Percentiles rank a stretch among this genome's conserved stretches.
phyloP scores from a whole-genome alignment of 192 early-diverging fungal species.

The Piromyces finnis region DNA sequence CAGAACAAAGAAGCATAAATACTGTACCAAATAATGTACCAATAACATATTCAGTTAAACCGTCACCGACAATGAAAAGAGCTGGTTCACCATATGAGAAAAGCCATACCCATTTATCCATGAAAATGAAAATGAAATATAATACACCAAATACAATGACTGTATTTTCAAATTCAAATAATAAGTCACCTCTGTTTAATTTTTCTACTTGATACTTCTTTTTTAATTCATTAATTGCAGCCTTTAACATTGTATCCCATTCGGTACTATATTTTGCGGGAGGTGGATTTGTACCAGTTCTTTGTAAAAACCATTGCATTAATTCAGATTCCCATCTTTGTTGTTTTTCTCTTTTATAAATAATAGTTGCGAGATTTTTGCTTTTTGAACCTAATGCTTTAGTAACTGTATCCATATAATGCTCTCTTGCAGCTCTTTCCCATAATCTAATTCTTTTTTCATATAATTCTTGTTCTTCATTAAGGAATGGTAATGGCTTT shows the following conservation, averaged over 20 bases:
- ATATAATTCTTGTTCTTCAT: not conserved
- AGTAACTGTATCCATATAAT: slow-evolving; percentile 3
- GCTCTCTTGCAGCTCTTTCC: slow-evolving; percentile 16
- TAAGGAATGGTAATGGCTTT: not conserved
- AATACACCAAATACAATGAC: slow-evolving; percentile 19
- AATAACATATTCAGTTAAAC: slow-evolving; percentile 3
- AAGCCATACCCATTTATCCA: slow-evolving; percentile 16
- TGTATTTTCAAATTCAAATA: slow-evolving; percentile 17
- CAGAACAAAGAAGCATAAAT: slow-evolving; percentile 18
- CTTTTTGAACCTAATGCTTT: not conserved
- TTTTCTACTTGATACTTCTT: slow-evolving; percentile 24
- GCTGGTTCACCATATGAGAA: slow-evolving; percentile 9
- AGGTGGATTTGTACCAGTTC: slow-evolving; percentile 3
- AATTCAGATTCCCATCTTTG: slow-evolving; percentile 12
- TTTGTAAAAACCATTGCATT: slow-evolving; percentile 18
- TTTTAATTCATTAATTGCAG: slow-evolving; percentile 15
- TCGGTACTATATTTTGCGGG: slow-evolving; percentile 13
- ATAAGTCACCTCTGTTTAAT: slow-evolving; percentile 20
- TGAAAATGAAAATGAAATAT: slow-evolving; percentile 21
- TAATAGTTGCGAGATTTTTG: slow-evolving; percentile 1
- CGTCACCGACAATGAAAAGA: not conserved
- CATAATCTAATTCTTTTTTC: slow-evolving; percentile 7
- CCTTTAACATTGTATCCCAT: slow-evolving; percentile 16
- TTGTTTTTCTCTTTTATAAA: slow-evolving; percentile 10
- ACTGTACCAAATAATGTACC: slow-evolving; percentile 16